Evolutionary conservation across 257 asterid genomes (phyloP), one percentile per base, ranked within the genome.

Genomic region (Paraleonurus japonicus): DNA sequence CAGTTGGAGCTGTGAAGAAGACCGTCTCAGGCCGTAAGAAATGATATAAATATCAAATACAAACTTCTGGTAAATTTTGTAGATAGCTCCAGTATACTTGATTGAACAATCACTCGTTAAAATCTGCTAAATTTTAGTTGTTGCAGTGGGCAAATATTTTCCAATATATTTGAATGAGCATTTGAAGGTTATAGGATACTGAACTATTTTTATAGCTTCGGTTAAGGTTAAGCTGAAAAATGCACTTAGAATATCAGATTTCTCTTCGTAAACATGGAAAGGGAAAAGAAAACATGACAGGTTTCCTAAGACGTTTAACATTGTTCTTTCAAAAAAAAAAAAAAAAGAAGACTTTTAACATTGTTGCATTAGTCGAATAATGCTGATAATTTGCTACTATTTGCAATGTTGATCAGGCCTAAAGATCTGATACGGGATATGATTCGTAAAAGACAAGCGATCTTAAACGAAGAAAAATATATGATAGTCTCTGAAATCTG

Each of bases 1-100:
- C 96, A 2, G 89, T 89, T 26, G 97, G 97, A 77, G 98, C 87
- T 33, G 98, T 94, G 75, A 89, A 94, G 86, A 94, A 81, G 83
- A 94, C 98, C 5, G 96, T 89, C 75, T 90, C 97, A 0, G 98
- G 98, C 43, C 92, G 91, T 33, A 90, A 89, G 78, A 72, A 75
- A 67, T 76, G 85, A 82, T 76, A 43, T 4, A 15, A 59, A 67
- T 11, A 28, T 10, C 70, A 67, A 26, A 48, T 26, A 35, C 24
- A 33, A 60, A 78, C 12, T 72, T 64, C 72, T 62, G 82, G 81
- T 73, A 79, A 62, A 76, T 76, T 79, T 74, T 81, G 84, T 81
- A 81, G 76, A 76, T 80, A 84, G 63, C 24, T 64, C 27, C 9
- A 24, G 57, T 61, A 76, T 62, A 78, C 78, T 72, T 75, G 47